These are phyloP conservation scores for Scutellaria minor DNA, from an alignment of 257 asterid species.

Conservation along the genomic window DNA sequence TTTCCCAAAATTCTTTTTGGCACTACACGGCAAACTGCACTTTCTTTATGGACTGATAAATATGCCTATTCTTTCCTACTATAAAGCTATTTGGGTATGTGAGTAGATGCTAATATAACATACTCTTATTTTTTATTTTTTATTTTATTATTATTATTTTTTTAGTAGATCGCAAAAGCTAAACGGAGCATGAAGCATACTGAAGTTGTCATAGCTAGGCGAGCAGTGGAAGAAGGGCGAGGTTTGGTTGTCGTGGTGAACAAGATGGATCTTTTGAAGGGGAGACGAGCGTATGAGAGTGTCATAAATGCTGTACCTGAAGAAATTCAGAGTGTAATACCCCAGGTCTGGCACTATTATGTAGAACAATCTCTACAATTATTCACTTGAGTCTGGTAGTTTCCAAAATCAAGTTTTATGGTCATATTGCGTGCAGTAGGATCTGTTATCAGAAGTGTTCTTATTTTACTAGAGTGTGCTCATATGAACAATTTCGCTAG, in stretches of 20 bases:
- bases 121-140: slow-evolving; percentile 10
- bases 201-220: slow-evolving; percentile 96
- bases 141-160: slow-evolving; percentile 19
- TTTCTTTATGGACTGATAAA: not conserved
- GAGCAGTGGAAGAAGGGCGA: slow-evolving; percentile 94
- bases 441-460: not conserved
- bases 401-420: slow-evolving; percentile 12
- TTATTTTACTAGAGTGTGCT: not conserved
- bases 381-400: not conserved
- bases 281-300: slow-evolving; percentile 56
- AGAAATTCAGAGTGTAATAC: slow-evolving; percentile 92
- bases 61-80: not conserved
- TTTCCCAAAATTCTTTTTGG: too few species aligned
- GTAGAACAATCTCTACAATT: not conserved
- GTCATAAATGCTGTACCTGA: slow-evolving; percentile 75
- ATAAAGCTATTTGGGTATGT: not conserved
- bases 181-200: slow-evolving; percentile 90
- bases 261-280: slow-evolving; percentile 86
- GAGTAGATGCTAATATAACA: not conserved
- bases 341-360: slow-evolving; percentile 62
- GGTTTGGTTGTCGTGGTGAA: slow-evolving; percentile 87
- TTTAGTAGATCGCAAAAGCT: slow-evolving; percentile 66
- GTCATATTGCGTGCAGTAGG: not conserved
- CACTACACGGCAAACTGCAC: not conserved
- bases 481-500: not conserved